Conservation (phyloP, 257 asterid genomes). For the Perilla frutescens region DNA sequence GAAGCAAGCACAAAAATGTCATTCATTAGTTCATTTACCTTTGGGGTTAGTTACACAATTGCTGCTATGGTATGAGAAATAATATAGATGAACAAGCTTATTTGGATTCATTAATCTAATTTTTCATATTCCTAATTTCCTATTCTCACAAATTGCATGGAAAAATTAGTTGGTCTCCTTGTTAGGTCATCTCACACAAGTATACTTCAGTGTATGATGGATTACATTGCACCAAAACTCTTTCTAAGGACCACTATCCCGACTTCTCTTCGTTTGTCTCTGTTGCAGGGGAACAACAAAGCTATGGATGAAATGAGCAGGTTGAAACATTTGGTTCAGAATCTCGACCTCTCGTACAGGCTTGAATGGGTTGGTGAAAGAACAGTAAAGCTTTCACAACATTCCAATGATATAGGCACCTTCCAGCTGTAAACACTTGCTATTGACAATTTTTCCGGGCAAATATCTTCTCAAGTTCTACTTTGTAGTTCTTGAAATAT, state of each 20-base stretch:
- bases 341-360: conserved; percentile 87
- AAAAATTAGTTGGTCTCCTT: conserved; percentile 3
- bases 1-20: not conserved
- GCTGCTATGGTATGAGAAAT: not conserved
- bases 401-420: conserved; percentile 76
- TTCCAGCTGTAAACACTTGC: conserved; percentile 63
- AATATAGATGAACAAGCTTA: conserved; percentile 7
- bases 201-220: not conserved
- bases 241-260: not conserved
- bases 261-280: conserved; percentile 23
- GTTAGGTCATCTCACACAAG: not conserved
- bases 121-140: not conserved
- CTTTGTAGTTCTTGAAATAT: conserved; percentile 5
- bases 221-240: conserved; percentile 5
- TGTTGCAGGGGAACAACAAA: conserved; percentile 60
- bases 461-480: conserved; percentile 23
- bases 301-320: conserved; percentile 66
- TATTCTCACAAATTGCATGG: not conserved
- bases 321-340: conserved; percentile 70
- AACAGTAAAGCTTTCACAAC: conserved; percentile 76
- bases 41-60: not conserved
- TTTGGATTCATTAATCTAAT: not conserved
- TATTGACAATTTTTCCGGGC: not conserved
- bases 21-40: not conserved
- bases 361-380: conserved; percentile 84